phyloP scores from a whole-genome alignment of 2,329 filamentous ascomycete species.

The Pleochaeta shiraiana region DNA sequence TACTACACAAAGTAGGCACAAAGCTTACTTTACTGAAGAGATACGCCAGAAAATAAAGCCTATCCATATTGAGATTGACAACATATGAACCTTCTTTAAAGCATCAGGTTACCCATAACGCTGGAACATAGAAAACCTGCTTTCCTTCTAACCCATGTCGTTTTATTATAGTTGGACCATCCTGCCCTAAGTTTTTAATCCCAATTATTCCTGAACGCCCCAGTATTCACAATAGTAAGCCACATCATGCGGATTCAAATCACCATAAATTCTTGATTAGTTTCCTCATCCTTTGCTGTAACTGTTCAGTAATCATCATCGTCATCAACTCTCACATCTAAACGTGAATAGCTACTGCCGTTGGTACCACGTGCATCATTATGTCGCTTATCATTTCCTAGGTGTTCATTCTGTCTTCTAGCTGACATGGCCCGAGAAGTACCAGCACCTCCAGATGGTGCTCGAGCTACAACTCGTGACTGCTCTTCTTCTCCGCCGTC shows the following conservation, averaged over 20 bases:
- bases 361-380: neutral
- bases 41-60: neutral
- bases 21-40: neutral
- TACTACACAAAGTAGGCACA: conserved; percentile 65
- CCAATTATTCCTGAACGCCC: too few relatives aligned
- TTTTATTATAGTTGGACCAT: too few relatives aligned
- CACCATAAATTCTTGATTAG: too few relatives aligned
- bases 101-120: too few relatives aligned
- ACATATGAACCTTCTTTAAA: too few relatives aligned
- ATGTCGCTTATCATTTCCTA: neutral
- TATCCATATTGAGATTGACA: neutral
- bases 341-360: neutral
- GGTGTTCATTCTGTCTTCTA: neutral
- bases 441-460: neutral
- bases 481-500: conserved; percentile 21
- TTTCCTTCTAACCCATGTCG: too few relatives aligned
- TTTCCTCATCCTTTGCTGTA: too few relatives aligned
- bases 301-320: conserved; percentile 7
- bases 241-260: too few relatives aligned
- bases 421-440: neutral
- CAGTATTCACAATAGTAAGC: too few relatives aligned
- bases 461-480: too few relatives aligned
- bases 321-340: neutral
- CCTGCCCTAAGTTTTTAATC: too few relatives aligned
- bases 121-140: too few relatives aligned